Evolutionary conservation across 805 yeast genomes (phyloP), one percentile per base, ranked within the genome.

Genomic region (Vanderwaltozyma polyspora): DNA sequence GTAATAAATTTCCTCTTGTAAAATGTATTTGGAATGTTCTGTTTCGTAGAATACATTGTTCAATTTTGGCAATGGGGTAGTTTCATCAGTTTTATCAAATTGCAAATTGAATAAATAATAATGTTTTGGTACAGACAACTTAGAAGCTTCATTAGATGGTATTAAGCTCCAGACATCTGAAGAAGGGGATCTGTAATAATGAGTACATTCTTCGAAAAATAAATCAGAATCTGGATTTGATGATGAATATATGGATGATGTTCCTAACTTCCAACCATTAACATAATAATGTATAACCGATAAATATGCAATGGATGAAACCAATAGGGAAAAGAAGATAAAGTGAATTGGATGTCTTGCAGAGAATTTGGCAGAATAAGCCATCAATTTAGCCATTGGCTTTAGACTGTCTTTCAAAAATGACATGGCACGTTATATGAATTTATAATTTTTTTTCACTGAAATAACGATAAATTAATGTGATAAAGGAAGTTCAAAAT

Each of bases 281-380:
- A 71, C 62, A 53, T 77, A 79, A 40, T 77, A 76, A 44, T 79
- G 84, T 24, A 80, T 74, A 3, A 79, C 70, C 3, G 87, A 70
- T 38, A 87, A 66, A 55, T 87, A 89, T 7, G 89, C 79, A 34
- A 82, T 61, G 3, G 94, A 79, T 2, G 94, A 91, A 27, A 84
- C 55, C 32, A 86, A 60, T 11, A 89, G 68, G 5, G 85, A 71
- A 37, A 74, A 50, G 31, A 85, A 74, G 34, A 87, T 76, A 35
- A 85, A 71, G 59, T 87, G 97, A 45, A 89, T 83, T 13, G 98
- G 98, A 51, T 77, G 71, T 39, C 72, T 71, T 11, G 94, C 91
- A 34, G 89, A 74, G 16, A 68, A 55, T 38, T 56, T 61, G 10
- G 74, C 68, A 25, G 62, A 36, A 38, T 63, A 64, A 30, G 82